phyloP scores from a whole-genome alignment of 805 yeast species.

The Hermanozyma aechmeae region DNA sequence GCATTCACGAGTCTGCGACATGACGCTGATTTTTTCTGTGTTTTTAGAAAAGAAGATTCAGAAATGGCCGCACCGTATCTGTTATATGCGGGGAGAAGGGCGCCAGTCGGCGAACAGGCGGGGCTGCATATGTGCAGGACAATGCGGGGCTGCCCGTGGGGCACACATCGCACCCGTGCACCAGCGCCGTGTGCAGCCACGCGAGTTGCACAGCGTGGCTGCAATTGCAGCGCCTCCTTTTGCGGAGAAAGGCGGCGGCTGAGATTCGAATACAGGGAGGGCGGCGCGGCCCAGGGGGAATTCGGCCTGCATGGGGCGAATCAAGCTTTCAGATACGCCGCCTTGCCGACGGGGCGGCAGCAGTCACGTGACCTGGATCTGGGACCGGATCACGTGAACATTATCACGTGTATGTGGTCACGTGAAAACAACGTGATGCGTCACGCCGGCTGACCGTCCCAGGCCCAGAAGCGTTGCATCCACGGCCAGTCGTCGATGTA shows the following conservation, averaged over 20 bases:
- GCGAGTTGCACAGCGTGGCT: too few species aligned
- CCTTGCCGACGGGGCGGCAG: background rate
- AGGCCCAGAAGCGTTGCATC: constrained; percentile 3
- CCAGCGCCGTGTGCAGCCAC: too few species aligned
- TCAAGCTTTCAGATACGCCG: background rate
- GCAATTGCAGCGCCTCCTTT: too few species aligned
- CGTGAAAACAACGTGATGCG: background rate
- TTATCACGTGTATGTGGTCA: constrained; percentile 3
- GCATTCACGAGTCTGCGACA: constrained; percentile 1
- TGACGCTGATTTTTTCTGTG: background rate
- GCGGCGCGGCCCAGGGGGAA: too few species aligned
- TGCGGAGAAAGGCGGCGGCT: too few species aligned
- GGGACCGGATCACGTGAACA: background rate
- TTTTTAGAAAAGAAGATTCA: background rate
- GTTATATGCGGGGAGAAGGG: background rate
- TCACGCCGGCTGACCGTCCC: background rate
- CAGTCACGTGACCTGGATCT: background rate
- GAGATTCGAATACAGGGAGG: too few species aligned
- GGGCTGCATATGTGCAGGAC: too few species aligned
- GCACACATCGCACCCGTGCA: too few species aligned
- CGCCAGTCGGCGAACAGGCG: background rate
- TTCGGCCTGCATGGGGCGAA: background rate
- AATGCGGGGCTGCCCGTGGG: too few species aligned
- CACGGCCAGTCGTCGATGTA: constrained; percentile 9
- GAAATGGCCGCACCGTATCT: background rate